phyloP scores from a whole-genome alignment of 306 rosid genomes.

The Corylus americana region DNA sequence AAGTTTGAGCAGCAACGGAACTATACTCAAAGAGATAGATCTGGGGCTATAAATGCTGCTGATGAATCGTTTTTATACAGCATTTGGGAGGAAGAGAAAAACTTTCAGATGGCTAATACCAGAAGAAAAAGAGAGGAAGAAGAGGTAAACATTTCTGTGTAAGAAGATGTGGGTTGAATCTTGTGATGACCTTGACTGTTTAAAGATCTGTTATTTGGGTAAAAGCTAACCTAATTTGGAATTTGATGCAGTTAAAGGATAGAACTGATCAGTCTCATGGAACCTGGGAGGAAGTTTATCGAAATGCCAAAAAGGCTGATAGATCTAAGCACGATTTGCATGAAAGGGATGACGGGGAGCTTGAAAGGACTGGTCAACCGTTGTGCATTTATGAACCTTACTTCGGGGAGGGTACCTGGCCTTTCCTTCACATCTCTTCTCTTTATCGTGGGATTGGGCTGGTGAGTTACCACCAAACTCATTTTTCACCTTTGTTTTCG shows the following conservation, averaged over 20 bases:
- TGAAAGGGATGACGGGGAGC: slow-evolving; percentile 95
- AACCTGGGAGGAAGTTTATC: slow-evolving; percentile 95
- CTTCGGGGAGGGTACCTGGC: slow-evolving; percentile 92
- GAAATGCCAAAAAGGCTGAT: slow-evolving; percentile 75
- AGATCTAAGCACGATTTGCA: slow-evolving; percentile 82
- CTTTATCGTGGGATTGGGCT: slow-evolving; percentile 91
- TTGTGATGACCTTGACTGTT: slow-evolving; percentile 5
- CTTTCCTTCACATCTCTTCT: slow-evolving; percentile 75
- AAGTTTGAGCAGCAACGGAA: slow-evolving; percentile 69
- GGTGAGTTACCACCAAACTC: slow-evolving; percentile 52
- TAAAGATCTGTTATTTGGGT: slow-evolving; percentile 1
- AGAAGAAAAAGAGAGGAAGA: slow-evolving; percentile 82
- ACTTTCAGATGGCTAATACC: slow-evolving; percentile 43
- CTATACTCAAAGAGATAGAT: slow-evolving; percentile 46
- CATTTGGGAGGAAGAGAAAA: slow-evolving; percentile 91
- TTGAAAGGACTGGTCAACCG: slow-evolving; percentile 93
- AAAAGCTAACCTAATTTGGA: slow-evolving; percentile 15
- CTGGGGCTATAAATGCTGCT: slow-evolving; percentile 29
- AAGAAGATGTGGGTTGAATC: slow-evolving; percentile 7
- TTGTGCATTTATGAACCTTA: slow-evolving; percentile 95
- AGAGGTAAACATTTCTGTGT: slow-evolving; percentile 54
- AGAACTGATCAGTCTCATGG: slow-evolving; percentile 82
- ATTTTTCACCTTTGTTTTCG: not conserved
- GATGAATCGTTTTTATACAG: slow-evolving; percentile 63
- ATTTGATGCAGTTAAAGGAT: slow-evolving; percentile 73